Base-by-base conservation (phyloP, 23 red algal genomes). In the Rhodosorus marinus region DNA sequence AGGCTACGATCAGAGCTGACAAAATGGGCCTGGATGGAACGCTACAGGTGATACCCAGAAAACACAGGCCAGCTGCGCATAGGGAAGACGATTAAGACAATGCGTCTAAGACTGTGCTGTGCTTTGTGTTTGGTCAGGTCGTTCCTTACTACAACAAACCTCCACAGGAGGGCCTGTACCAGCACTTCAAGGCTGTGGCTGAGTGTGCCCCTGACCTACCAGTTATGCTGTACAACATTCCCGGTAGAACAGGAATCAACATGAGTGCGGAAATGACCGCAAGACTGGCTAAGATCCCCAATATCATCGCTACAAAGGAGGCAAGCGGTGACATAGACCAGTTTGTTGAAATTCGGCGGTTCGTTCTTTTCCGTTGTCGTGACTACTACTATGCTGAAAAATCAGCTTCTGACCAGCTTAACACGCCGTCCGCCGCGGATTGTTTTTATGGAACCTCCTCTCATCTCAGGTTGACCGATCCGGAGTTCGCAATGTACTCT, bases 61-160 rank as follows among this genome's bases (percentile, higher is more conserved):
- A n/a, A n/a, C n/a, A n/a, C n/a, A n/a, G n/a, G n/a, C n/a, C n/a
- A n/a, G n/a, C n/a, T n/a, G n/a, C n/a, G n/a, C n/a, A n/a, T n/a
- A n/a, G n/a, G n/a, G n/a, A n/a, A n/a, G n/a, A n/a, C n/a, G n/a
- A n/a, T n/a, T n/a, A n/a, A n/a, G n/a, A n/a, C n/a, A n/a, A n/a
- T n/a, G n/a, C n/a, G n/a, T n/a, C n/a, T n/a, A n/a, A n/a, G n/a
- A n/a, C n/a, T n/a, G n/a, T n/a, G n/a, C n/a, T n/a, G n/a, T n/a
- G n/a, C n/a, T n/a, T n/a, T n/a, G n/a, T n/a, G n/a, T n/a, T n/a
- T n/a, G n/a, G n/a, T n/a, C n/a, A n/a, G n/a, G 90, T 98, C 23
- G 90, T 98, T 26, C 90, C 90, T 3, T 98, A 98, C 57, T 98
- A 98, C 52, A 98, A 98, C 72, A 98, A 98, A 49, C 90, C 90